Percentiles rank a stretch among this genome's conserved stretches.
phyloP scores from a whole-genome alignment of 306 rosid genomes.

The Carpinus viminea region DNA sequence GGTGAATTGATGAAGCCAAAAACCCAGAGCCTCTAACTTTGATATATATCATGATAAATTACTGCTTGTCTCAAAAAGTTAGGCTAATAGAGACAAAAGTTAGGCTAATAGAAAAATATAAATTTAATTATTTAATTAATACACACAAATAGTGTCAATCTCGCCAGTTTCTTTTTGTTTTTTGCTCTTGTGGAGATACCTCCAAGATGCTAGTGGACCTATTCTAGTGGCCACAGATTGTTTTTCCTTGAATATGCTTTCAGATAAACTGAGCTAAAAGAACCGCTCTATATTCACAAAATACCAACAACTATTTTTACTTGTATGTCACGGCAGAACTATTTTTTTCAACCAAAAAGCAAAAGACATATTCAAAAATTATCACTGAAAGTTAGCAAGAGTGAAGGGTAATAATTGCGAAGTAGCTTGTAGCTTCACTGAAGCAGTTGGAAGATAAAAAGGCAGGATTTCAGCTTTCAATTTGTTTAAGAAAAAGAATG shows the following conservation, averaged over 20 bases:
- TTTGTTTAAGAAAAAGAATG: slow-evolving; percentile 7
- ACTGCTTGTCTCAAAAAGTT: no score
- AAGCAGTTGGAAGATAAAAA: slow-evolving; percentile 15
- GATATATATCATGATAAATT: no score
- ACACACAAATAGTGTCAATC: neutral
- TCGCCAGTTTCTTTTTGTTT: neutral
- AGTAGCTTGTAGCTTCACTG: neutral
- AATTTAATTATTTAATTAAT: no score
- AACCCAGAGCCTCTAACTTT: no score
- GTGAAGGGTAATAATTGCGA: neutral
- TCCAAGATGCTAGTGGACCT: neutral
- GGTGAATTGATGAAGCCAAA: no score
- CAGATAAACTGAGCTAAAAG: neutral
- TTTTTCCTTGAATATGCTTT: slow-evolving; percentile 4
- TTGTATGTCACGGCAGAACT: no score
- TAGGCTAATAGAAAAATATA: no score
- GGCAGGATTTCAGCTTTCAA: slow-evolving; percentile 15
- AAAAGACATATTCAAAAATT: no score
- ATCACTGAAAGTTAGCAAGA: neutral
- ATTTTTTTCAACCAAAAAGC: no score
- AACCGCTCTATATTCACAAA: no score
- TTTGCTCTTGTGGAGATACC: neutral
- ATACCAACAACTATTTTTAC: no score
- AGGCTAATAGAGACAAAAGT: no score
- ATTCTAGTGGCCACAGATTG: slow-evolving; percentile 6